These are phyloP conservation scores for Boletellus ananiceps DNA, from an alignment of 768 basidiomycete species.

Conservation along the genomic window DNA sequence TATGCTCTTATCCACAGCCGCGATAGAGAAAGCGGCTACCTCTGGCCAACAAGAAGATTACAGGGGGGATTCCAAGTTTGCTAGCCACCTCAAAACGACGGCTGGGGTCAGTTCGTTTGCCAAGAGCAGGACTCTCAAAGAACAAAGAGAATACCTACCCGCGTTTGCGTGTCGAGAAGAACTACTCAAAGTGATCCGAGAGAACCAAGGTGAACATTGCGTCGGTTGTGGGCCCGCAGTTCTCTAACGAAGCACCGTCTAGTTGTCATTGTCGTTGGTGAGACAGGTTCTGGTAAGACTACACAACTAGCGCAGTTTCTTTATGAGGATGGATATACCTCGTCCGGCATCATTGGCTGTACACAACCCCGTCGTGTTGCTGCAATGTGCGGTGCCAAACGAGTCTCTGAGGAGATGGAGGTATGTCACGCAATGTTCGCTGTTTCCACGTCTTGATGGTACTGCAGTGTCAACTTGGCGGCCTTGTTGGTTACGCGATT, in stretches of 20 bases:
- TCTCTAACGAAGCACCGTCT: not conserved
- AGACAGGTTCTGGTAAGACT: constrained; percentile 99
- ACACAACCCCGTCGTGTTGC: constrained; percentile 98
- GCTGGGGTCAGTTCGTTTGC: constrained; percentile 80
- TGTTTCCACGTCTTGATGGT: constrained; percentile 2
- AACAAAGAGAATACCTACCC: constrained; percentile 95
- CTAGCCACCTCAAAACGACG: constrained; percentile 82
- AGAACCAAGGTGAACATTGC: constrained; percentile 77
- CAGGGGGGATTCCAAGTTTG: constrained; percentile 95
- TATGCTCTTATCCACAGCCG: constrained; percentile 43
- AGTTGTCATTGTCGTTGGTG: constrained; percentile 97
- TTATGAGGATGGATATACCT: constrained; percentile 95
- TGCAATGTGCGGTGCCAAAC: constrained; percentile 99
- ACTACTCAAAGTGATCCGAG: constrained; percentile 78
- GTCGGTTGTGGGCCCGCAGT: too few relatives aligned
- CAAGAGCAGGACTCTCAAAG: constrained; percentile 75
- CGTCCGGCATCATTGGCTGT: constrained; percentile 88
- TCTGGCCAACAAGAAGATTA: constrained; percentile 61
- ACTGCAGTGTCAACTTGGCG: constrained; percentile 77
- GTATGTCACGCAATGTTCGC: constrained; percentile 37
- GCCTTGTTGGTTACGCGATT: constrained; percentile 93
- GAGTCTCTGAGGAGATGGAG: constrained; percentile 99
- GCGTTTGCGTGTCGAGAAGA: constrained; percentile 98
- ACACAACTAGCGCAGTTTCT: constrained; percentile 94
- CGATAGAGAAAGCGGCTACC: constrained; percentile 44